Base-by-base conservation (phyloP, 2,329 filamentous ascomycete species). In the Cordyceps cateniannulata region DNA sequence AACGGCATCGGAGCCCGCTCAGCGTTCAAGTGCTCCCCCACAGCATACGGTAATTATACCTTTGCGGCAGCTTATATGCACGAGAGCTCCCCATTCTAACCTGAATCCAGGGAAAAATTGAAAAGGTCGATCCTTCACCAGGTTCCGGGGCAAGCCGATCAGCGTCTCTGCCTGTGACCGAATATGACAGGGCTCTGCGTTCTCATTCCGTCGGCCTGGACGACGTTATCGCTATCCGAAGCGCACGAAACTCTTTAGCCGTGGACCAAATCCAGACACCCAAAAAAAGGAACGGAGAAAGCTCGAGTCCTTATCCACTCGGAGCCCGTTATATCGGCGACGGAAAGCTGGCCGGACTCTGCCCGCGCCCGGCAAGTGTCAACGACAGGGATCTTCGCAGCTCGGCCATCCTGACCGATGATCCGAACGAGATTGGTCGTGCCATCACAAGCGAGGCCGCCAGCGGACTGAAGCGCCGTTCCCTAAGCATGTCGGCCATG, bases 141-240 rank as follows among this genome's bases (percentile, higher is more conserved):
- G 38, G 47, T 32, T 52, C 48, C 8, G 56, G 47, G 2, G 56
- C 56, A 20, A 83, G 85, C 67, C 80, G 84, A 60, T 84, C 84
- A 8, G 77, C 77, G 5, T 86, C 85, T 5, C 66, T 86, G 35
- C 84, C 84, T 9, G 78, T 86, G 55, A 84, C 80, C 50, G 84
- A 87, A 66, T 84, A 80, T 63, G 82, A 85, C 63, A 77, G 81
- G 48, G 84, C 85, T 2, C 69, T 87, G 42, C 78, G 84, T 49
- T 87, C 85, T 14, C 84, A 87, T 68, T 86, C 85, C 2, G 74
- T 85, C 45, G 81, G 83, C 1, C 79, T 79, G 2, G 79, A 83
- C 42, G 81, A 85, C 65, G 80, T 81, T 25, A 73, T 77, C 38
- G 79, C 77, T 42, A 82, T 82, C 25, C 79, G 81, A 61, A 82